These are phyloP conservation scores for Sarocladium kiliense DNA, from an alignment of 2,329 filamentous ascomycete genomes.

Conservation along the genomic window DNA sequence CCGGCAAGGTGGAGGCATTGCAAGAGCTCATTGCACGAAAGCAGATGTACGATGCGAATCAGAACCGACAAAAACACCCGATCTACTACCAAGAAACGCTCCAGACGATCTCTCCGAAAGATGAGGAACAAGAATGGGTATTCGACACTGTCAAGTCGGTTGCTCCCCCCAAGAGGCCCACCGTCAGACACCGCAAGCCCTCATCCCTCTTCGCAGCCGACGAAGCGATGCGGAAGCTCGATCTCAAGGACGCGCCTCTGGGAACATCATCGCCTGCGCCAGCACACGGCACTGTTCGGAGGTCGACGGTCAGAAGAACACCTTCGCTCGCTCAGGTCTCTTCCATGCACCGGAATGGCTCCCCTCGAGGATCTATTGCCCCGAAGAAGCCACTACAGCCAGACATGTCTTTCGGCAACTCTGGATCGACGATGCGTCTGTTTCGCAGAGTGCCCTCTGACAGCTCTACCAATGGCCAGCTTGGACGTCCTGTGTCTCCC, in stretches of 20 bases:
- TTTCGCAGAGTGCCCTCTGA: conserved; percentile 83
- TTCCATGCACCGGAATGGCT: conserved; percentile 30
- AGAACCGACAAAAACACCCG: conserved; percentile 62
- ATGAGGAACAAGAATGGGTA: conserved; percentile 83
- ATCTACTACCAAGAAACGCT: conserved; percentile 94
- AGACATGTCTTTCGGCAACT: conserved; percentile 91
- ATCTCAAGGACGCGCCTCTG: conserved; percentile 56
- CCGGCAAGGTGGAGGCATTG: conserved; percentile 81
- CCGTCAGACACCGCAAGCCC: conserved; percentile 48
- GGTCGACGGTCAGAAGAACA: conserved; percentile 49
- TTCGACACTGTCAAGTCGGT: conserved; percentile 89
- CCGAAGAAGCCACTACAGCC: conserved; percentile 77
- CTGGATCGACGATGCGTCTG: conserved; percentile 82
- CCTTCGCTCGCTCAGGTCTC: conserved; percentile 35
- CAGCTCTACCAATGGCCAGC: conserved; percentile 41
- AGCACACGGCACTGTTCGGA: conserved; percentile 49
- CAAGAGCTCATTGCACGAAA: conserved; percentile 82
- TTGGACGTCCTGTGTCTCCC: conserved; percentile 28
- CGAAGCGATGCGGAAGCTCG: conserved; percentile 54
- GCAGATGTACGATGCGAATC: conserved; percentile 74
- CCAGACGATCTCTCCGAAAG: conserved; percentile 59
- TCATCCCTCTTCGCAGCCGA: conserved; percentile 55
- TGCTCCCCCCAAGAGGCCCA: conserved; percentile 46
- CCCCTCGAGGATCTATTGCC: conserved; percentile 37
- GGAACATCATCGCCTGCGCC: conserved; percentile 48